Evolutionary conservation across 1,284 basidiomycete genomes (phyloP).

Genomic region (Puccinia novopanici): DNA sequence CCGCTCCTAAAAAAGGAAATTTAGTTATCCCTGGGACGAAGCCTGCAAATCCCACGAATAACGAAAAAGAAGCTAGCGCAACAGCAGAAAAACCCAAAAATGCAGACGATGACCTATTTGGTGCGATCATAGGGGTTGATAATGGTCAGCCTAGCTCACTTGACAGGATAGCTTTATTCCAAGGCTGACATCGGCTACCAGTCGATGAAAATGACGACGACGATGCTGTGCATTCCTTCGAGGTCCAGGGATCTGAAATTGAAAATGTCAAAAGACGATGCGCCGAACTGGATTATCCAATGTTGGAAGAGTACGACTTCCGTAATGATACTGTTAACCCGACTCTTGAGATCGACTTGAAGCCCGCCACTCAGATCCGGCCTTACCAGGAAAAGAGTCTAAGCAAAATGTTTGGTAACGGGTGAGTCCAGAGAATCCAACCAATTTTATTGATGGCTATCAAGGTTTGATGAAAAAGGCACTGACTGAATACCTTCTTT

Average conservation of each 20-base stretch:
- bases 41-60: not conserved
- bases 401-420: slow-evolving; percentile 98
- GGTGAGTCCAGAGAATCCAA: slow-evolving; percentile 63
- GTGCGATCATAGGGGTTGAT: slow-evolving; percentile 85
- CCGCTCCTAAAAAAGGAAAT: slow-evolving; percentile 76
- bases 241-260: slow-evolving; percentile 86
- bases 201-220: slow-evolving; percentile 91
- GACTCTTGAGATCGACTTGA: slow-evolving; percentile 93
- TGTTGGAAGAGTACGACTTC: slow-evolving; percentile 98
- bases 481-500: slow-evolving; percentile 4
- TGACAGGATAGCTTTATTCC: not conserved
- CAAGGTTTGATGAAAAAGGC: slow-evolving; percentile 3
- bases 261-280: slow-evolving; percentile 67
- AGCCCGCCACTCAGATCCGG: slow-evolving; percentile 90
- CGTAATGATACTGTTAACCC: slow-evolving; percentile 90
- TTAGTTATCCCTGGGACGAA: slow-evolving; percentile 77
- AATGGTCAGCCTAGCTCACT: slow-evolving; percentile 65
- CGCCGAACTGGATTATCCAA: slow-evolving; percentile 90
- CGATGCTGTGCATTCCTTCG: slow-evolving; percentile 90
- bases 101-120: slow-evolving; percentile 74
- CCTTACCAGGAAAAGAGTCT: slow-evolving; percentile 96
- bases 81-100: slow-evolving; percentile 55
- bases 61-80: slow-evolving; percentile 58
- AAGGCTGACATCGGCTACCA: slow-evolving; percentile 57
- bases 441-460: not conserved